A percentile compares a stretch with the other conserved stretches of the same genome.
Conservation (phyloP, 2,329 filamentous ascomycete genomes). For the Aurifilum marmelostoma region DNA sequence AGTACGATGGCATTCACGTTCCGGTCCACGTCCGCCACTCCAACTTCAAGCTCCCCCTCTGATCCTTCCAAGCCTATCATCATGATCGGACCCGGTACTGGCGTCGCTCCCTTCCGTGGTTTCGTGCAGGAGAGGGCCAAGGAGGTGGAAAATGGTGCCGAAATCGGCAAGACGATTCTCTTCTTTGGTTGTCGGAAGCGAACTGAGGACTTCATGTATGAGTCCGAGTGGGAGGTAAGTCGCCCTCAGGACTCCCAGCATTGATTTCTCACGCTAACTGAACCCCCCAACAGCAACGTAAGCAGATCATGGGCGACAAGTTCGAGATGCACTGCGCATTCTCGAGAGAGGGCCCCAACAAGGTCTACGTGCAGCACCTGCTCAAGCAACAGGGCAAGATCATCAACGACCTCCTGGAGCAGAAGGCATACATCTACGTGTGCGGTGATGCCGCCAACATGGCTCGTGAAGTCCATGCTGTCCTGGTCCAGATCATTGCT, state of each 20-base stretch:
- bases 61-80: conserved; percentile 93
- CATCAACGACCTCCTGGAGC: conserved; percentile 81
- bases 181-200: conserved; percentile 94
- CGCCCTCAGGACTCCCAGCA: conserved; percentile 8
- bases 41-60: conserved; percentile 98
- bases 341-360: conserved; percentile 83
- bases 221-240: conserved; percentile 89
- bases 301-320: conserved; percentile 80
- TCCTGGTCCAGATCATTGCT: conserved; percentile 84
- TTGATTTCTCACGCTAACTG: conserved; percentile 27
- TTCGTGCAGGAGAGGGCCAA: conserved; percentile 94
- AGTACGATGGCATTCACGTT: conserved; percentile 93
- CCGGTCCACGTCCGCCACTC: conserved; percentile 96
- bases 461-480: conserved; percentile 88
- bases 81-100: conserved; percentile 94
- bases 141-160: conserved; percentile 76
- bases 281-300: conserved; percentile 66
- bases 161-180: conserved; percentile 83
- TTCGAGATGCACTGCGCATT: conserved; percentile 93
- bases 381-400: conserved; percentile 82
- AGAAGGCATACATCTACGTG: conserved; percentile 95
- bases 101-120: conserved; percentile 92
- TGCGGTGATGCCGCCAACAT: conserved; percentile 98
- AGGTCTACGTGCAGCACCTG: conserved; percentile 96
- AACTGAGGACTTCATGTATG: conserved; percentile 90